phyloP scores from a whole-genome alignment of 352 stramenopile species.

The Nothophytophthora sp. region DNA sequence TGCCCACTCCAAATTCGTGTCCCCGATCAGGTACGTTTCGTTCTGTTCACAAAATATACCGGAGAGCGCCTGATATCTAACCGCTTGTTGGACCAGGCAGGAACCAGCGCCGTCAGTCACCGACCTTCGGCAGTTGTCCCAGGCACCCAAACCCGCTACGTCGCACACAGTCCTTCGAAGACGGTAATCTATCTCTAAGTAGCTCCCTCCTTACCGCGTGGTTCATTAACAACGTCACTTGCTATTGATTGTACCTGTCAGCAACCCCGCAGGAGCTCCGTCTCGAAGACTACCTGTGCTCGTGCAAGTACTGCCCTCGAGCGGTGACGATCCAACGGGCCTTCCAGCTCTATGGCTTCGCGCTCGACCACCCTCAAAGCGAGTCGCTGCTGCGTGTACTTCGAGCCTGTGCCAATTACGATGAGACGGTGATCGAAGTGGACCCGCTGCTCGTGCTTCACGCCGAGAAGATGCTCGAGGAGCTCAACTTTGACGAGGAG shows the following conservation, averaged over 20 bases:
- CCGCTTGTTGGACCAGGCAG: conserved; percentile 12
- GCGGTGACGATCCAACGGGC: conserved; percentile 44
- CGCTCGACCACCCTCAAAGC: conserved; percentile 32
- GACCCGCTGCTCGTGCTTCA: conserved; percentile 42
- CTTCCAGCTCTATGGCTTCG: conserved; percentile 43
- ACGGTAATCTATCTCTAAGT: too few species aligned
- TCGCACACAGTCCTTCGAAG: conserved; percentile 21
- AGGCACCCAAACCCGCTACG: conserved; percentile 12
- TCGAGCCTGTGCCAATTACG: conserved; percentile 65
- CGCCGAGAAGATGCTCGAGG: conserved; percentile 51
- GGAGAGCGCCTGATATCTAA: neutral
- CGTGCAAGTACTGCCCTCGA: conserved; percentile 62
- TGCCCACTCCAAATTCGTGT: conserved; percentile 33
- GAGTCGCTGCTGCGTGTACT: conserved; percentile 50
- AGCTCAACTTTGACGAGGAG: conserved; percentile 50
- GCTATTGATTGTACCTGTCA: too few species aligned
- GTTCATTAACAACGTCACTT: too few species aligned
- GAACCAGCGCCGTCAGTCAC: conserved; percentile 27
- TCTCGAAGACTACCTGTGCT: conserved; percentile 63
- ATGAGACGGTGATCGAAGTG: conserved; percentile 57
- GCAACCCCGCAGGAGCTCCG: conserved; percentile 9
- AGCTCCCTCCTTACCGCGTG: too few species aligned
- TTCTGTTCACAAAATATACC: neutral
- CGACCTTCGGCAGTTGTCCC: conserved; percentile 23
- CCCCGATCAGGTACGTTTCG: conserved; percentile 25